These are phyloP conservation scores for Lactifluus rugatus DNA, from an alignment of 768 basidiomycete genomes.

Conservation along the genomic window DNA sequence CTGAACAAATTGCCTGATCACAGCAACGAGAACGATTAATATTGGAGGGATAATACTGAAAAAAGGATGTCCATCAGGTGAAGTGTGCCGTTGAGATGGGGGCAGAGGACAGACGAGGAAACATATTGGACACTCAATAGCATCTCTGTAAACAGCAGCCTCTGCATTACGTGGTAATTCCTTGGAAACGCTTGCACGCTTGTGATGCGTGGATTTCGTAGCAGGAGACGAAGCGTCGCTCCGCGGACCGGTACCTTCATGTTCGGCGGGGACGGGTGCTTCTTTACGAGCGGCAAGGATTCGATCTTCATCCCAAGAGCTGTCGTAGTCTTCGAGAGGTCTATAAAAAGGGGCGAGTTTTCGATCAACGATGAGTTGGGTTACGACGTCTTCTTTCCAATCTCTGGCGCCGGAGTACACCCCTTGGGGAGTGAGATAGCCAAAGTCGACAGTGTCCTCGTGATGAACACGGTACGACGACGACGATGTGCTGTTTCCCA, in stretches of 20 bases:
- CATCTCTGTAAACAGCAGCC: slow-evolving; percentile 71
- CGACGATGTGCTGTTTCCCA: slow-evolving; percentile 80
- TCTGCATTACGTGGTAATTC: slow-evolving; percentile 60
- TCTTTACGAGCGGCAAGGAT: slow-evolving; percentile 76
- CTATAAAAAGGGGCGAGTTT: slow-evolving; percentile 93
- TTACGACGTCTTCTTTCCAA: slow-evolving; percentile 83
- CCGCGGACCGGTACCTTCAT: slow-evolving; percentile 34
- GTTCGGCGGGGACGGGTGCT: slow-evolving; percentile 36
- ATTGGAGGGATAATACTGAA: slow-evolving; percentile 98
- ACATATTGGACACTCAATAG: slow-evolving; percentile 95
- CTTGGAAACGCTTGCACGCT: slow-evolving; percentile 49
- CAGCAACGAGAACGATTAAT: slow-evolving; percentile 98
- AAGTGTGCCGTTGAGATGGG: slow-evolving; percentile 11
- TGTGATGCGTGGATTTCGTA: slow-evolving; percentile 36
- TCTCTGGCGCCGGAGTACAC: slow-evolving; percentile 78
- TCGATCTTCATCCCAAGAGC: slow-evolving; percentile 81
- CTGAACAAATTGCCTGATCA: slow-evolving; percentile 97
- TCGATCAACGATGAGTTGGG: slow-evolving; percentile 79
- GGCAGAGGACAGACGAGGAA: slow-evolving; percentile 65
- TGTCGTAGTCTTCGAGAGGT: slow-evolving; percentile 88
- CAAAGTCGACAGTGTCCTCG: slow-evolving; percentile 80
- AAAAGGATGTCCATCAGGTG: background rate
- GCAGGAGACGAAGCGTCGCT: slow-evolving; percentile 31
- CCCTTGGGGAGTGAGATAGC: slow-evolving; percentile 71
- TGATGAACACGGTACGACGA: slow-evolving; percentile 65